Conservation (phyloP, 2,329 filamentous ascomycete genomes). For the Apiospora kogelbergensis region DNA sequence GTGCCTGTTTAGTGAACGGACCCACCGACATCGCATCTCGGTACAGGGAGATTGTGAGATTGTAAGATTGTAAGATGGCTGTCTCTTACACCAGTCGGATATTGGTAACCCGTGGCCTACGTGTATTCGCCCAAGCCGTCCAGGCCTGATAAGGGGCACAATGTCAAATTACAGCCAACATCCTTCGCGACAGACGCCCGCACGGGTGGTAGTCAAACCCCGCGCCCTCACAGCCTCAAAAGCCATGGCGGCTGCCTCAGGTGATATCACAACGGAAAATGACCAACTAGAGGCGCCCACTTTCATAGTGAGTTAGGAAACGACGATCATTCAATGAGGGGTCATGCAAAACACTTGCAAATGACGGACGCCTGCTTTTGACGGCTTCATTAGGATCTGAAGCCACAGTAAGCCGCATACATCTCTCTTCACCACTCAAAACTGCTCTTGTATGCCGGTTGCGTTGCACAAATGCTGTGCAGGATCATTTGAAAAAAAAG, state of each 20-base stretch:
- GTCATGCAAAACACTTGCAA: background rate
- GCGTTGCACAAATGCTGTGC: background rate
- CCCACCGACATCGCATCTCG: slow-evolving; percentile 1
- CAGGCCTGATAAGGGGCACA: background rate
- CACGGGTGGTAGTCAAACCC: background rate
- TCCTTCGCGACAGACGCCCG: no score
- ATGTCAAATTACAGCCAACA: background rate
- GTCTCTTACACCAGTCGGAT: background rate
- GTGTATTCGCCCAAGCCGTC: background rate
- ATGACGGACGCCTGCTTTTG: background rate
- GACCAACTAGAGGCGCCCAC: background rate
- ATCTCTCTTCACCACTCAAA: background rate
- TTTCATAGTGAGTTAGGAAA: background rate
- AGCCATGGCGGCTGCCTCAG: background rate
- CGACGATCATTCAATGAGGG: background rate
- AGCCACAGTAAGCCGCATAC: background rate
- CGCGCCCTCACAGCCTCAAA: background rate
- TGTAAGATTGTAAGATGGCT: background rate
- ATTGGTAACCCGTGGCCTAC: background rate
- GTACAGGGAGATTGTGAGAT: background rate
- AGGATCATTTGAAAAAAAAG: background rate
- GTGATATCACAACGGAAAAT: background rate
- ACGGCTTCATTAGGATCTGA: background rate
- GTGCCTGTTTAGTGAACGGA: background rate
- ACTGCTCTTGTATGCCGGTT: background rate